A percentile compares a stretch with the other conserved stretches of the same genome.
These are phyloP conservation scores for Casuarina equisetifolia DNA, from an alignment of 306 rosid species.

Conservation along the genomic window DNA sequence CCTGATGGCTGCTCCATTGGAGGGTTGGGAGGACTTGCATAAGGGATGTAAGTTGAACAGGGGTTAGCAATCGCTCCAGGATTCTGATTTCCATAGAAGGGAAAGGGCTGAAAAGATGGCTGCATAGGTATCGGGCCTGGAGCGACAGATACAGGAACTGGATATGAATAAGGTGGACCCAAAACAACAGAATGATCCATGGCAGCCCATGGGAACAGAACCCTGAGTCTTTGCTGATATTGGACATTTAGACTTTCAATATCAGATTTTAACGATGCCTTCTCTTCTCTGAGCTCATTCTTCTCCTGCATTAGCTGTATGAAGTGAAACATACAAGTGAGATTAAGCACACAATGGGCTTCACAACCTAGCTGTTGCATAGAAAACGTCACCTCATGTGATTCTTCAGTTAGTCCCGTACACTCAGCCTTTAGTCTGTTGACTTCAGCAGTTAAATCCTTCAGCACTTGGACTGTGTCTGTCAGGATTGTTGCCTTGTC, in stretches of 20 bases:
- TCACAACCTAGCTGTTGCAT: constrained; percentile 14
- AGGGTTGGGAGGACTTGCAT: constrained; percentile 54
- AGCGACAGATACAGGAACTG: constrained; percentile 68
- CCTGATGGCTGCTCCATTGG: constrained; percentile 51
- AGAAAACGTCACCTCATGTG: constrained; percentile 59
- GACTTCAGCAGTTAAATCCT: constrained; percentile 73
- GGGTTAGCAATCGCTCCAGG: constrained; percentile 59
- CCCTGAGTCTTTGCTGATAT: constrained; percentile 75
- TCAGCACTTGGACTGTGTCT: constrained; percentile 70
- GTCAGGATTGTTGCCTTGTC: constrained; percentile 88
- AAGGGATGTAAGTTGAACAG: constrained; percentile 64
- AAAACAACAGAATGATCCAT: constrained; percentile 72
- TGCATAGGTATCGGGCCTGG: constrained; percentile 74
- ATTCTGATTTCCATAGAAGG: constrained; percentile 71
- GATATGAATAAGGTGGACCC: constrained; percentile 74
- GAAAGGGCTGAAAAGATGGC: constrained; percentile 69
- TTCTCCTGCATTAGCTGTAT: constrained; percentile 79
- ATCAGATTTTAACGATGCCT: constrained; percentile 67
- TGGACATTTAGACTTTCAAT: constrained; percentile 67
- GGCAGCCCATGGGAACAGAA: constrained; percentile 76
- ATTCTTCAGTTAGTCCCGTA: constrained; percentile 69
- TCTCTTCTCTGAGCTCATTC: constrained; percentile 93
- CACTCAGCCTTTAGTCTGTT: constrained; percentile 62
- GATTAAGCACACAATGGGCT: constrained; percentile 19
- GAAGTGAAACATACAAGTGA: constrained; percentile 22